Base-by-base conservation (phyloP, 352 stramenopile genomes). In the Globisporangium orthogonon region DNA sequence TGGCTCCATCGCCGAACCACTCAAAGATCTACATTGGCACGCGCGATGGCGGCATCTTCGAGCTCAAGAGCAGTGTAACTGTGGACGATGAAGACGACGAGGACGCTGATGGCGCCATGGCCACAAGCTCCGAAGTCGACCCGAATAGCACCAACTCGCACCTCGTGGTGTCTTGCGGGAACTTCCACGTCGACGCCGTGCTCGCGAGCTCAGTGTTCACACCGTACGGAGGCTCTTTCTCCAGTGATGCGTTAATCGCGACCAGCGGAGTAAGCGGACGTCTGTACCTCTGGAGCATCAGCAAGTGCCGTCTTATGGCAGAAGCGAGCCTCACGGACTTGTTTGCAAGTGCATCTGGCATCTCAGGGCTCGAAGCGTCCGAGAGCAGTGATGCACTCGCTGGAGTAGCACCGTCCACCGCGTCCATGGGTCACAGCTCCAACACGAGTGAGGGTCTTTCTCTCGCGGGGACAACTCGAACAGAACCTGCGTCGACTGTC, bases 21-120 rank as follows among this genome's bases (percentile, higher is more conserved):
- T 67, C 71, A 7, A 84, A 83, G 57, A 62, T 82, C 0, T 87
- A 81, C 54, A 67, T 89, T n/a, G 74, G 74, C 5, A 90, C 74
- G 23, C 60, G 57, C 7, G 63, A 67, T 50, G 79, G 79, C 2
- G 68, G 76, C 53, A 78, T 90, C 50, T 90, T 76, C 43, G 78
- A 89, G 48, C 58, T 92, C 39, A 83, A 73, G 43, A 83, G 76
- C 11, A 81, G 50, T 48, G 68, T 85, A 5, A 39, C 69, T 14
- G 44, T 68, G 46, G 71, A 88, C 37, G 78, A 89, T 9, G 79
- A 89, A 10, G 79, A 90, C 7, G 77, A 86, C 0, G 61, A 86
- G 5, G 76, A 86, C 2, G 71, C 45, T 4, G 63, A 9, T 7
- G 18, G 23, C 11, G 47, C 35, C 28, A 50, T 52, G 46, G 23